A percentile compares a stretch with the other conserved stretches of the same genome.
Evolutionary conservation across 2,329 filamentous ascomycete genomes (phyloP).

Genomic region (Colletotrichum spinosum): DNA sequence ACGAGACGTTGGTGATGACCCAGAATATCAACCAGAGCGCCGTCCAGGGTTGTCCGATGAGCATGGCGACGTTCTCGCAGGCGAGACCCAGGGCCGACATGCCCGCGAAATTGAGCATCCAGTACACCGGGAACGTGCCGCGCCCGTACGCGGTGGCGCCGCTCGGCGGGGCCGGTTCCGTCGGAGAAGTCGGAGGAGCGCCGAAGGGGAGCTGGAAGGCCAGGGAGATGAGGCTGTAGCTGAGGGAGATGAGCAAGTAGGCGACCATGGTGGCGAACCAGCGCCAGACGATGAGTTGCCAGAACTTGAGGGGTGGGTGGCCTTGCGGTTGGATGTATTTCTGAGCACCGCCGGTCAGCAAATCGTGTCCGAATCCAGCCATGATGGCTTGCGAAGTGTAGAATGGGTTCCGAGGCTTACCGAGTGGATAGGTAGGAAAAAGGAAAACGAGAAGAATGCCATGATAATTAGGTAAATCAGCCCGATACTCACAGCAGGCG

Average conservation of each 20-base stretch:
- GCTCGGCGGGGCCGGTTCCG: slow-evolving; percentile 52
- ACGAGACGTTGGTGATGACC: slow-evolving; percentile 74
- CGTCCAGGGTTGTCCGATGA: slow-evolving; percentile 69
- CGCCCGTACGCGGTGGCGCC: slow-evolving; percentile 67
- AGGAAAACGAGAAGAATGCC: slow-evolving; percentile 74
- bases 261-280: slow-evolving; percentile 65
- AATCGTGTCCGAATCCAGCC: not conserved
- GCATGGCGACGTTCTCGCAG: slow-evolving; percentile 73
- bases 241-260: slow-evolving; percentile 72
- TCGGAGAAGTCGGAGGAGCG: slow-evolving; percentile 55
- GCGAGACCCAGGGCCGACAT: slow-evolving; percentile 73
- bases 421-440: slow-evolving; percentile 73
- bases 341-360: slow-evolving; percentile 17
- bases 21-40: slow-evolving; percentile 75
- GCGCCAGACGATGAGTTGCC: slow-evolving; percentile 69
- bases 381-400: not conserved
- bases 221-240: slow-evolving; percentile 72
- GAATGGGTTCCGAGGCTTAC: slow-evolving; percentile 40
- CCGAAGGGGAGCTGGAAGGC: slow-evolving; percentile 73
- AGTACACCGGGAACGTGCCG: slow-evolving; percentile 71
- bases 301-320: slow-evolving; percentile 68
- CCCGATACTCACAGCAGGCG: slow-evolving; percentile 70
- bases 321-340: slow-evolving; percentile 65
- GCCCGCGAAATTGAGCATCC: slow-evolving; percentile 72
- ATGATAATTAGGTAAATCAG: slow-evolving; percentile 76